Percentiles rank a stretch among this genome's conserved stretches.
phyloP scores from a whole-genome alignment of 2,329 filamentous ascomycete genomes.

The Fusarium oligoseptatum region DNA sequence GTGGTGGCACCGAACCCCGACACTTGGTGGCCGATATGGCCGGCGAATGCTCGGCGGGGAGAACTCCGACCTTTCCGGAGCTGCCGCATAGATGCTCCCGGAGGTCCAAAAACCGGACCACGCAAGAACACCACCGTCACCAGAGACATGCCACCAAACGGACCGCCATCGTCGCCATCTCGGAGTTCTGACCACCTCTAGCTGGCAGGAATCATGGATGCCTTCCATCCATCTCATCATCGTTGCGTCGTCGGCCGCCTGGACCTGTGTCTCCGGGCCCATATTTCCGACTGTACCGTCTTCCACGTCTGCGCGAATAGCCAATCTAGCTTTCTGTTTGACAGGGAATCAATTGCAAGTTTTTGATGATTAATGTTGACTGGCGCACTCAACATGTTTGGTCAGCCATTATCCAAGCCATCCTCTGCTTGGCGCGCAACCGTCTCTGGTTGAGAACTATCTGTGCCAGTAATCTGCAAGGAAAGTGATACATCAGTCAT shows the following conservation, averaged over 20 bases:
- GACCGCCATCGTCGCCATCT: background rate
- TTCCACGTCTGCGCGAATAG: slow-evolving; percentile 36
- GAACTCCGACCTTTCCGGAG: slow-evolving; percentile 32
- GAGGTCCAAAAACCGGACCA: background rate
- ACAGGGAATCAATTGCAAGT: slow-evolving; percentile 5
- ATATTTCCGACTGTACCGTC: slow-evolving; percentile 26
- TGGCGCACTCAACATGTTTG: slow-evolving; percentile 23
- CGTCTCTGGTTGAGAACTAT: background rate
- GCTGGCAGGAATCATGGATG: background rate
- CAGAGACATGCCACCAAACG: background rate
- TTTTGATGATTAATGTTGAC: slow-evolving; percentile 4
- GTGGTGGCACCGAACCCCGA: slow-evolving; percentile 27
- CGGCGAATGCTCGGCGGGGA: slow-evolving; percentile 24
- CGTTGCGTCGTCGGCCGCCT: background rate
- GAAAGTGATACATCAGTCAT: slow-evolving; percentile 3
- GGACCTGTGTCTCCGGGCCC: slow-evolving; percentile 11
- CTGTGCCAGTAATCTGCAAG: slow-evolving; percentile 24
- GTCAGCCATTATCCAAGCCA: slow-evolving; percentile 9
- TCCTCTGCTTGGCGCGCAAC: slow-evolving; percentile 19
- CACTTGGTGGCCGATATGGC: slow-evolving; percentile 4
- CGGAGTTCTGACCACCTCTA: background rate
- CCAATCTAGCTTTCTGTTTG: slow-evolving; percentile 3
- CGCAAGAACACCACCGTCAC: background rate
- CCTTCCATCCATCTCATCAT: background rate
- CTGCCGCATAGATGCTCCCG: slow-evolving; percentile 4